Evolutionary conservation across 345 rosid species (phyloP), one percentile per base, ranked within the genome.

Genomic region (Eucalyptus polybractea): DNA sequence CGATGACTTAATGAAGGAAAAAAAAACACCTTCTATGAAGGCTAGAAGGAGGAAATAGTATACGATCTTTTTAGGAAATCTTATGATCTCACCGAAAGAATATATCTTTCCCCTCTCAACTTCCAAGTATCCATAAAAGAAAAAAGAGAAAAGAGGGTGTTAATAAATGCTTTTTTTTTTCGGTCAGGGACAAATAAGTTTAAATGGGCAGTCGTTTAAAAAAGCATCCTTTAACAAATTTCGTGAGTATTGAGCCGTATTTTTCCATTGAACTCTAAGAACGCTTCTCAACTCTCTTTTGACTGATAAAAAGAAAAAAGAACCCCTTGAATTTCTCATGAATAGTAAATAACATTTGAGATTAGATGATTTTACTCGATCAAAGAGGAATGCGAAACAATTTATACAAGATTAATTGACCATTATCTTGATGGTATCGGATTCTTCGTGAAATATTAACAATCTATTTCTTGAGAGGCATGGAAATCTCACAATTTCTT

Each of bases 241-340:
- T 2, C 1, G 0, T 1, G 69, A 29, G 4, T 27, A 62, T 62
- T 3, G 3, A n/a, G 19, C 31, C 0, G 2, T 65, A n/a, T 65
- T 65, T 15, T 65, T 65, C 40, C 76, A 14, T n/a, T n/a, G 8
- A 62, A 29, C 16, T 13, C 13, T 25, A 25, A 60, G 7, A 27
- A 4, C 29, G 4, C 29, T 56, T 56, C 29, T 56, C 4, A 3
- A 4, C 19, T 65, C 76, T 65, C 21, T 65, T 65, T 12, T n/a
- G 5, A 62, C 5, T 8, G 4, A 29, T 7, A 29, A 29, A 65
- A 29, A 15, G 7, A 65, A 13, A 13, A 29, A 65, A 29, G 1
- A 65, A 6, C 8, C 4, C 37, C 37, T 1, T 2, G 2, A n/a
- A 65, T 3, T 2, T 65, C 37, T 14, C 3, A 2, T 65, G 76